Base-by-base conservation (phyloP, 768 basidiomycete species). In the Bullera alba region DNA sequence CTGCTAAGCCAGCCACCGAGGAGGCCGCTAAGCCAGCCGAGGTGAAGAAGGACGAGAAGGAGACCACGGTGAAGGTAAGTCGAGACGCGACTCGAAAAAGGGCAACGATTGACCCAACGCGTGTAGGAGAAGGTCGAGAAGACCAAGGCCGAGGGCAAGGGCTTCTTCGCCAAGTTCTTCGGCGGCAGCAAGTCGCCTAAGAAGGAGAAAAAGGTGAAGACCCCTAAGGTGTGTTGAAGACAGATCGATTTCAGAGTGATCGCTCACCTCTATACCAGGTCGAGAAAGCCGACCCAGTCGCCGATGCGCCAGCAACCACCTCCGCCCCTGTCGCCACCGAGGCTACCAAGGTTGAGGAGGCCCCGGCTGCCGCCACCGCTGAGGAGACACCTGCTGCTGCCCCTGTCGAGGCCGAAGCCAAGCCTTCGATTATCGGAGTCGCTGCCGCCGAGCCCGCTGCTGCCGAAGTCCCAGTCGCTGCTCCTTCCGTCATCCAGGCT, bases 111-210 rank as follows among this genome's bases (percentile, higher is more conserved):
- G 27, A 21, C 23, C 36, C 32, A 12, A 42, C 38, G 3, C 16
- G 5, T 27, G 27, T 27, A 68, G 66, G 67, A 69, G 42, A 87
- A 86, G 77, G 83, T 56, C 30, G 68, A 70, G 50, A 65, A 65
- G 50, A 61, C 58, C 57, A 70, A 70, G 51, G 51, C 61, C 27
- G 63, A 87, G 60, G 83, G 86, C 32, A 79, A 79, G 16, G 75
- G 80, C 46, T 66, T 90, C 59, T 78, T 92, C 50, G 70, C 81
- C 61, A 90, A 85, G 75, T 75, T 92, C 55, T 82, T 92, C 52
- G 82, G 82, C 25, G 80, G 84, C 35, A 70, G 69, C 47, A 65
- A 61, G 54, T 58, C 60, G 19, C 66, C 63, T 55, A 78, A 77
- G 55, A 61, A 62, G 71, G 76, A 73, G 48, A 81, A 83, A 60